Percentiles rank a stretch among this genome's conserved stretches.
Conservation (phyloP, 2,329 filamentous ascomycete genomes). For the Escovopsis sp. region DNA sequence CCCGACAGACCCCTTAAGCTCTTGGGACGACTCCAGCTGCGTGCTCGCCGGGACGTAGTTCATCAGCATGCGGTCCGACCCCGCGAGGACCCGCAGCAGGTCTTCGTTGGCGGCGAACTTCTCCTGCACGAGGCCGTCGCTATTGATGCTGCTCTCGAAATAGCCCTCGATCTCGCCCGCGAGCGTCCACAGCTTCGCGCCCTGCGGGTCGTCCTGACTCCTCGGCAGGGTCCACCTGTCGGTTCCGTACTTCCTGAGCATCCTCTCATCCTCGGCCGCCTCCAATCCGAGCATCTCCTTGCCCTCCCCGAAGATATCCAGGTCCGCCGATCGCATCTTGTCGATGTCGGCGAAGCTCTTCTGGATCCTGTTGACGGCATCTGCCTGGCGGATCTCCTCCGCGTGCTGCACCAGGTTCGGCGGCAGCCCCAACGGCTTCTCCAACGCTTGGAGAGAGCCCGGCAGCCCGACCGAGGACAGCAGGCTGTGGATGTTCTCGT, state of each 20-base stretch:
- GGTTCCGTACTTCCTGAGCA: conserved; percentile 69
- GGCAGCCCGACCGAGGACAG: conserved; percentile 76
- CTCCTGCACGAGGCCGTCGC: conserved; percentile 49
- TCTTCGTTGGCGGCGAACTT: conserved; percentile 67
- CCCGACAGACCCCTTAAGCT: conserved; percentile 65
- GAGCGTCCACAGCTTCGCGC: conserved; percentile 57
- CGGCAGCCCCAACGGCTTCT: conserved; percentile 84
- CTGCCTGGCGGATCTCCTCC: conserved; percentile 84
- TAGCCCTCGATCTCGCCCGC: conserved; percentile 74
- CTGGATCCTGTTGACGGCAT: conserved; percentile 64
- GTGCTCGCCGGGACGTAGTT: conserved; percentile 81
- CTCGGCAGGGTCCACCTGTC: conserved; percentile 65
- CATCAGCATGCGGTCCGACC: conserved; percentile 67
- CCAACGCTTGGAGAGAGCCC: conserved; percentile 81
- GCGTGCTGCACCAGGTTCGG: conserved; percentile 77
- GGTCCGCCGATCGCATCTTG: conserved; percentile 71
- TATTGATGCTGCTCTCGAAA: conserved; percentile 49
- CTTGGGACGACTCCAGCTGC: conserved; percentile 62
- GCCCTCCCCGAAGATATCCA: conserved; percentile 69
- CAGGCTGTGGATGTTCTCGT: conserved; percentile 62
- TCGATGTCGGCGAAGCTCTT: conserved; percentile 78
- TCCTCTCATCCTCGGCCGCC: conserved; percentile 64
- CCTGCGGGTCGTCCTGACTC: conserved; percentile 52
- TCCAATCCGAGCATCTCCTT: conserved; percentile 64
- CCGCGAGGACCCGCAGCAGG: conserved; percentile 60